phyloP scores from a whole-genome alignment of 768 basidiomycete species.

The Chalciporus piperatus region DNA sequence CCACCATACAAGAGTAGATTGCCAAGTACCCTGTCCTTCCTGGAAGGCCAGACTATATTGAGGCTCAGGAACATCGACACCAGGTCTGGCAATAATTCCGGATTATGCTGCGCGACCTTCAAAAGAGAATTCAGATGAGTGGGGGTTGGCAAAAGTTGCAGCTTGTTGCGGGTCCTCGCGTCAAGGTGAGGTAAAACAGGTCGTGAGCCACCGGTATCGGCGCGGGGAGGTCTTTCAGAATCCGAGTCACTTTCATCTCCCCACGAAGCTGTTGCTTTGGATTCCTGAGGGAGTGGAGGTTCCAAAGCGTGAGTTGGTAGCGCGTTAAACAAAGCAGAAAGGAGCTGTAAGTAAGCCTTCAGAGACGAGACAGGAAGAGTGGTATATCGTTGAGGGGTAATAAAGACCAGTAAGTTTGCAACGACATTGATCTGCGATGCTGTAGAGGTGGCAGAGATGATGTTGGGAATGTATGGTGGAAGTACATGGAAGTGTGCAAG shows the following conservation, averaged over 20 bases:
- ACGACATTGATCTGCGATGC: conserved; percentile 53
- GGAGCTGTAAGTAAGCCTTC: conserved; percentile 51
- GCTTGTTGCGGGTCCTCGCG: conserved; percentile 56
- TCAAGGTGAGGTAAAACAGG: conserved; percentile 47
- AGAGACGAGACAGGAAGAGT: conserved; percentile 45
- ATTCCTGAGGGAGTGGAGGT: conserved; percentile 31
- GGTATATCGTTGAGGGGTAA: conserved; percentile 61
- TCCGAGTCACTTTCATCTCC: conserved; percentile 41
- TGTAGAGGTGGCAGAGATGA: conserved; percentile 34
- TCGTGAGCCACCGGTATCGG: conserved; percentile 35
- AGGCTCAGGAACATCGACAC: conserved; percentile 59
- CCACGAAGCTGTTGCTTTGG: conserved; percentile 14
- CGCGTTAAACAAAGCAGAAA: conserved; percentile 47
- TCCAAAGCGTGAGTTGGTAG: conserved; percentile 56
- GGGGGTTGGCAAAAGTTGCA: conserved; percentile 53
- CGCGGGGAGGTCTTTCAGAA: conserved; percentile 30
- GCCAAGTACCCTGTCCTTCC: conserved; percentile 56
- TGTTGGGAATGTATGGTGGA: conserved; percentile 24
- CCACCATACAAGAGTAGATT: conserved; percentile 49
- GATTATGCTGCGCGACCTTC: conserved; percentile 38
- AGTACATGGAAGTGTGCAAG: conserved; percentile 39
- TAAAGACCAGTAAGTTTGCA: conserved; percentile 69
- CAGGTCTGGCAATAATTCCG: conserved; percentile 44
- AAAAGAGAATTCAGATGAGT: conserved; percentile 57
- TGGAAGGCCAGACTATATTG: conserved; percentile 55